Evolutionary conservation across 2,329 filamentous ascomycete species (phyloP), one percentile per base, ranked within the genome.

Genomic region (Sphaceloma murrayae): DNA sequence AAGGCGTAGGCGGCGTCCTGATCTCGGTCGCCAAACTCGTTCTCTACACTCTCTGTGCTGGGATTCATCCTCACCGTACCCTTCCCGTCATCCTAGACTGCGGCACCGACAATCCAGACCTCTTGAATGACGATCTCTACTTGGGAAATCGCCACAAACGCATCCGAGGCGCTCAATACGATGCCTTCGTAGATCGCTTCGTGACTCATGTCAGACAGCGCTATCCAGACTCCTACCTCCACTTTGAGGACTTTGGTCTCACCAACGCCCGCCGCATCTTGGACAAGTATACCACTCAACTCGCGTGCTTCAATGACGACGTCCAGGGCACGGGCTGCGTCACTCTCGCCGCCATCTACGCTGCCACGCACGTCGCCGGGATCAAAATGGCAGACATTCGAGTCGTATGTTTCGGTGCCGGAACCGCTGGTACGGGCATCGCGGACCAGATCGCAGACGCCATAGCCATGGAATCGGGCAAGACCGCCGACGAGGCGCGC

Each of bases 261-360:
- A 62, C 62, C 1, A 94, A 94, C 55, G 83, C 85, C 0, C 72
- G 82, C 21, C 74, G 83, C 3, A 74, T 94, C 2, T 69, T 94
- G 1, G 83, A 94, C 48, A 74, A 70, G 26, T 94, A 91, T 54
- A 75, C 80, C 1, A 71, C 79, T 0, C 57, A 82, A 39, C 80
- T 89, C 5, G 72, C 86, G 0, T 93, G 85, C 60, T 94, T 94
- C 69, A 94, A 94, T 55, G 87, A 94, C 47, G 86, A 94, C 58
- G 79, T 94, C 0, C 86, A 94, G 60, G 87, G 86, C 1, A 94
- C 87, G 0, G 87, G 86, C 0, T 89, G 84, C 48, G 85, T 94
- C 1, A 89, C 87, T 0, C 72, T 94, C 0, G 86, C 86, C 0
- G 86, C 82, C 1, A 80, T 94, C 50, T 78, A 85, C 67, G 77